phyloP scores from a whole-genome alignment of 352 stramenopile species.

The Sclerospora graminicola region DNA sequence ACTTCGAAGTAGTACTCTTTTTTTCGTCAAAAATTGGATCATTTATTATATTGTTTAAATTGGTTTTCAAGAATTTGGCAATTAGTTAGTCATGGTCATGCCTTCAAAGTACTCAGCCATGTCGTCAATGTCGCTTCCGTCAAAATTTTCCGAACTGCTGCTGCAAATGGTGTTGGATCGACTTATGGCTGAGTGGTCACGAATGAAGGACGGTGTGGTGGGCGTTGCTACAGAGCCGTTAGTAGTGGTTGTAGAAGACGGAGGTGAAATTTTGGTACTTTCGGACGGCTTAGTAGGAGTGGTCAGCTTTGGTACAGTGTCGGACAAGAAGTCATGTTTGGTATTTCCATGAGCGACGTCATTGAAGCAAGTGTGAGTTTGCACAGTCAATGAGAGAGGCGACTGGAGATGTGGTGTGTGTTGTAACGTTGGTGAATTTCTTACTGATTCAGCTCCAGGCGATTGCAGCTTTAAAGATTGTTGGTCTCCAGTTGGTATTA shows the following conservation, averaged over 20 bases:
- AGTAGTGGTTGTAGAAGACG: conserved; percentile 1
- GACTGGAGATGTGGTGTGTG: too few relatives aligned
- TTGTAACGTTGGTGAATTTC: conserved; percentile 8
- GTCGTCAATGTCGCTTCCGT: conserved; percentile 49
- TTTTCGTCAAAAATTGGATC: too few relatives aligned
- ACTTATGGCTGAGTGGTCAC: neutral
- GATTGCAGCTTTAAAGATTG: conserved; percentile 17
- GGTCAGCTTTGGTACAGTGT: conserved; percentile 12
- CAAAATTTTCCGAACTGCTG: conserved; percentile 23
- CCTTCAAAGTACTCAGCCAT: conserved; percentile 72
- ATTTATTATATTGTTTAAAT: too few relatives aligned
- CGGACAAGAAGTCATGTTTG: conserved; percentile 11
- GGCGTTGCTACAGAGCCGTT: neutral
- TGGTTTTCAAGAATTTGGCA: too few relatives aligned
- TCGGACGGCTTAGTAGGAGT: conserved; percentile 6
- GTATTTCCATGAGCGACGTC: conserved; percentile 1
- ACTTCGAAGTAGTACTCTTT: too few relatives aligned
- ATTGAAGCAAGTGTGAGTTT: conserved; percentile 4
- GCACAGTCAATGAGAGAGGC: conserved; percentile 5
- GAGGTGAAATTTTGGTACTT: conserved; percentile 1
- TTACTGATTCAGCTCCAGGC: conserved; percentile 12
- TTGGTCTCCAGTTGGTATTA: neutral
- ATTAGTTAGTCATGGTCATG: conserved; percentile 49
- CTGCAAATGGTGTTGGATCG: conserved; percentile 12
- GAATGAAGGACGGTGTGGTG: neutral